Base-by-base conservation (phyloP, 148 eudicot species). In the Amaranthus palmeri region DNA sequence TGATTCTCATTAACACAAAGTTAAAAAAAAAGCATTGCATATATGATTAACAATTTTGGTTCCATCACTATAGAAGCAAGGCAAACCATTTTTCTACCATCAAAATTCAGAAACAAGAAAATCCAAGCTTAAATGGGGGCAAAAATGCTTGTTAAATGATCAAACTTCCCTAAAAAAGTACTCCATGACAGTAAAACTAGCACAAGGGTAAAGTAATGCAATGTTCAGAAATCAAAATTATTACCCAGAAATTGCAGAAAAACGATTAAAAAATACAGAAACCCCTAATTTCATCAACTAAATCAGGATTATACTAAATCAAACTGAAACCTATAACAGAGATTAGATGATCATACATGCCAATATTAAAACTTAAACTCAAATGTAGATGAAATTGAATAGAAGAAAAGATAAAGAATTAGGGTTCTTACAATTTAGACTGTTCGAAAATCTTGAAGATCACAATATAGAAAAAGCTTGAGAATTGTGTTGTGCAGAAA, bases 341-440 rank as follows among this genome's bases (percentile, higher is more conserved):
- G 8, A 17, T 55, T 9, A 55, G 59, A 55, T 55, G 2, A 55
- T n/a, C 17, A 56, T 56, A 15, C 25, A 56, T 56, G 17, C 7
- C 25, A 56, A 55, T 25, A 25, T 25, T 25, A 15, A 8, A 55
- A 9, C 4, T 4, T 5, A 14, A 55, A 55, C 7, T 6, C 18
- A 55, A 55, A 15, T 25, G 36, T 25, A 14, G 59, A 3, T 5
- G 8, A 15, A 56, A 15, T 56, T 56, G n/a, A 14, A 25, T 25
- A 25, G 36, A 25, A 25, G 36, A 9, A 52, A 9, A 52, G 59
- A 56, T 56, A n/a, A 8, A 65, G 47, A 45, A 8, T 64, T 65
- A 47, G 68, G 53, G 68, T 65, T 65, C 68, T 65, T 65, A 65
- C 68, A 47, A 44, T 13, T 13, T 14, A 43, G 50, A 4, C 4